Base-by-base conservation (phyloP, 768 basidiomycete species). In the Pisolithus marmoratus region DNA sequence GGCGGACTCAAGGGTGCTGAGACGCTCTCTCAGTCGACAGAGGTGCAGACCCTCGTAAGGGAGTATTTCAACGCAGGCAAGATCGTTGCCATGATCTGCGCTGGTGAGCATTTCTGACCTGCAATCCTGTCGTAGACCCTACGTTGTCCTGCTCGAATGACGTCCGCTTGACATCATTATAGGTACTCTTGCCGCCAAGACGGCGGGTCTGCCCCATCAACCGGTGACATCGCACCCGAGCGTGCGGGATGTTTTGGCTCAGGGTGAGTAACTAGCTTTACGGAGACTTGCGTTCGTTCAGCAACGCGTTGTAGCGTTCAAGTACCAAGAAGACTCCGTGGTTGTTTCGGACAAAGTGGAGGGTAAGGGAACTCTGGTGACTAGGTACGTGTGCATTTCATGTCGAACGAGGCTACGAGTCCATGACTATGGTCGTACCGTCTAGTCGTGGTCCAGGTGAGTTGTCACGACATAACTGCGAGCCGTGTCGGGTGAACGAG, bases 21-120 rank as follows among this genome's bases (percentile, higher is more conserved):
- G 47, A 86, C 83, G 0, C 81, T 92, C 40, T 81, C 88, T 1
- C 71, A 72, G 27, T 81, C 75, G 48, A 58, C 69, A 19, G 70
- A 66, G 2, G 85, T 91, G 2, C 86, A 90, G 61, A 70, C 74
- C 0, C 73, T 90, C 9, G 77, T 91, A 12, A 72, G 74, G 50
- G 67, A 73, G 20, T 90, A 81, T 59, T 63, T 70, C 8, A 56
- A 69, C 8, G 48, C 54, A 4, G 59, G 55, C 22, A 69, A 63
- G 19, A 62, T 87, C 42, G 84, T 92, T 23, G 90, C 82, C 1
- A 90, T 91, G 89, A 89, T 91, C 43, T 92, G 90, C 60, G 90
- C 90, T 47, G 89, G 89, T 84, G 49, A 31, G 75, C 64, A 6
- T 3, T 8, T 3, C 34, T 15, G 34, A 5, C 34, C 34, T 34